Percentiles rank a stretch among this genome's conserved stretches.
Conservation (phyloP, 805 yeast genomes). For the Wickerhamiella cacticola region DNA sequence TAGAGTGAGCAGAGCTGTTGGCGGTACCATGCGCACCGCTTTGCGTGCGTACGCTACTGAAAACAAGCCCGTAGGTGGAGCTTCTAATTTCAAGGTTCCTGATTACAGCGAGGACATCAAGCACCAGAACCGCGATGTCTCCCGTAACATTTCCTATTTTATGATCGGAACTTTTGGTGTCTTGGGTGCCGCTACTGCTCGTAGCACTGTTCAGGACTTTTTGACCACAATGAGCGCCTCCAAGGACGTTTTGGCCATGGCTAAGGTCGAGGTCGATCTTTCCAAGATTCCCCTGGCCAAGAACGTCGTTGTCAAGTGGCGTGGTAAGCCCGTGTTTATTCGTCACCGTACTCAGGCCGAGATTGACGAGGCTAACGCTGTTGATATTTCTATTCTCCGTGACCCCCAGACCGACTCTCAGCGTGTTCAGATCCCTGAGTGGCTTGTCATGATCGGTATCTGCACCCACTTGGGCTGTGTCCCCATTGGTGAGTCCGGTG, state of each 20-base stretch:
- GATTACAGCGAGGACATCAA: conserved; percentile 73
- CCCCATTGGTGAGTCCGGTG: conserved; percentile 99
- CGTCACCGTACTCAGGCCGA: conserved; percentile 95
- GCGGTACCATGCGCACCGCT: conserved; percentile 11
- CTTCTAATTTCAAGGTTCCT: conserved; percentile 77
- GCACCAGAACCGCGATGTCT: conserved; percentile 56
- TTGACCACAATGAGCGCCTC: conserved; percentile 92
- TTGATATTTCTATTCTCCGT: conserved; percentile 66
- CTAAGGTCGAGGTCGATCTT: conserved; percentile 95
- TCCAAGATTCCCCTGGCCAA: conserved; percentile 92
- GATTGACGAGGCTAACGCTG: conserved; percentile 84
- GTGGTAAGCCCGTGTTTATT: conserved; percentile 98
- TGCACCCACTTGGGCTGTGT: conserved; percentile 99
- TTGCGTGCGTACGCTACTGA: conserved; percentile 14
- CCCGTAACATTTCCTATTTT: conserved; percentile 85
- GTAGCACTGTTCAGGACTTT: conserved; percentile 86
- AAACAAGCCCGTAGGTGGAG: conserved; percentile 25
- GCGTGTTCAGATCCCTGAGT: conserved; percentile 93
- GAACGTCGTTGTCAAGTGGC: conserved; percentile 98
- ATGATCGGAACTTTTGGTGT: conserved; percentile 95
- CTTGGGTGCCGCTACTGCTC: conserved; percentile 85
- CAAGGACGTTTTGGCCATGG: conserved; percentile 98
- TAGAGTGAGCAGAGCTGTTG: conserved; percentile 10
- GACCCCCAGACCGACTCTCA: conserved; percentile 91
- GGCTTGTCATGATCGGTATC: conserved; percentile 98